Percentiles rank a stretch among this genome's conserved stretches.
phyloP scores from a whole-genome alignment of 2,329 filamentous ascomycete genomes.

The Beauveria sp. region DNA sequence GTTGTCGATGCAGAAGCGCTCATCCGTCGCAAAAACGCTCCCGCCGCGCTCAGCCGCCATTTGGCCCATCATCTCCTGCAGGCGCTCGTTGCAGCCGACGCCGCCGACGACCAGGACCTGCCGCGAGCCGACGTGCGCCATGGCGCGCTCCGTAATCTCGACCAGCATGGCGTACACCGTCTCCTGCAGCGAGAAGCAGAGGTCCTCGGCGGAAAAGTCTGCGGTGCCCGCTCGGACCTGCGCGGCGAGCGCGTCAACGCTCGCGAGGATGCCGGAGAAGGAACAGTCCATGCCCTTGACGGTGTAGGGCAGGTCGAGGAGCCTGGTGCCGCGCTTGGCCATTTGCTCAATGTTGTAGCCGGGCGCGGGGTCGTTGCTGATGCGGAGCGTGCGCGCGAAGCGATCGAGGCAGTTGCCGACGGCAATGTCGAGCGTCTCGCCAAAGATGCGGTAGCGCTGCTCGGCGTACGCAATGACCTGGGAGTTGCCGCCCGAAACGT shows the following conservation, averaged over 20 bases:
- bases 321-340: conserved; percentile 61
- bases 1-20: conserved; percentile 97
- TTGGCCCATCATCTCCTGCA: conserved; percentile 97
- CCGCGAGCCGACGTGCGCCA: conserved; percentile 88
- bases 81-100: conserved; percentile 86
- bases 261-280: conserved; percentile 85
- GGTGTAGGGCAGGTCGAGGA: conserved; percentile 87
- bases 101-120: conserved; percentile 95
- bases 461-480: conserved; percentile 97
- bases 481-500: conserved; percentile 93
- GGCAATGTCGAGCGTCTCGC: conserved; percentile 93
- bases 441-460: conserved; percentile 93
- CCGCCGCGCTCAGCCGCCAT: conserved; percentile 89
- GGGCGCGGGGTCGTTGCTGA: conserved; percentile 92
- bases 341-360: conserved; percentile 98
- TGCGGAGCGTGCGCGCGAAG: conserved; percentile 83
- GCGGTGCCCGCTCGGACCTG: conserved; percentile 47
- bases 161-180: conserved; percentile 96
- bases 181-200: conserved; percentile 94
- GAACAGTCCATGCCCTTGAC: conserved; percentile 99
- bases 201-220: conserved; percentile 68
- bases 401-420: conserved; percentile 96
- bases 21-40: conserved; percentile 88
- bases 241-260: conserved; percentile 70
- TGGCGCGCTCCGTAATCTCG: conserved; percentile 95